Evolutionary conservation across 2,329 filamentous ascomycete genomes (phyloP).

Genomic region (Leptosphaerulina australis): DNA sequence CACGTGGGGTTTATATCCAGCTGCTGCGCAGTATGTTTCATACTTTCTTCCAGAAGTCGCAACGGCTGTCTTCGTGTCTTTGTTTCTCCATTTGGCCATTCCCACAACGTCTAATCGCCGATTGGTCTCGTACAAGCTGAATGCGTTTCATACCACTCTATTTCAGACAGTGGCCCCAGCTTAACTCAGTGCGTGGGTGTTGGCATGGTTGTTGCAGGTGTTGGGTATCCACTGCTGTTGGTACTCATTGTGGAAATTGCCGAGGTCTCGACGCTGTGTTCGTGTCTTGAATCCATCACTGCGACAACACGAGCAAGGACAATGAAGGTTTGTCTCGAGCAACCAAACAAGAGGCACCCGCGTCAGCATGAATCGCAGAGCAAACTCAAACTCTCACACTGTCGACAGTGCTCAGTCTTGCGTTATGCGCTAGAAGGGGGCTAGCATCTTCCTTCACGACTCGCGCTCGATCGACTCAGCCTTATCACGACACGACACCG

Average conservation of each 20-base stretch:
- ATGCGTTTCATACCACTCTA: slow-evolving; percentile 6
- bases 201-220: slow-evolving; percentile 4
- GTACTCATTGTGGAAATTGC: background rate
- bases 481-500: slow-evolving; percentile 1
- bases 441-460: background rate
- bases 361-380: background rate
- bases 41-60: slow-evolving; percentile 8
- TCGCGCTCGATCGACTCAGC: slow-evolving; percentile 2
- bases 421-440: background rate
- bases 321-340: background rate
- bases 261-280: background rate
- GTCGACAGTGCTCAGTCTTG: background rate
- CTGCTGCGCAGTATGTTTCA: slow-evolving; percentile 13
- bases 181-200: background rate
- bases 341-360: background rate
- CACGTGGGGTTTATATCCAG: slow-evolving; percentile 4
- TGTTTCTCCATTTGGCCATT: slow-evolving; percentile 4
- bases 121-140: slow-evolving; percentile 1
- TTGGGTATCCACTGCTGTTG: background rate
- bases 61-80: slow-evolving; percentile 7
- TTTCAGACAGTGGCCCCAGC: slow-evolving; percentile 1
- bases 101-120: slow-evolving; percentile 6
- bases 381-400: background rate
- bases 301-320: background rate
- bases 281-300: slow-evolving; percentile 1